Base-by-base conservation (phyloP, 2,329 filamentous ascomycete genomes). In the Fusarium papillatum region DNA sequence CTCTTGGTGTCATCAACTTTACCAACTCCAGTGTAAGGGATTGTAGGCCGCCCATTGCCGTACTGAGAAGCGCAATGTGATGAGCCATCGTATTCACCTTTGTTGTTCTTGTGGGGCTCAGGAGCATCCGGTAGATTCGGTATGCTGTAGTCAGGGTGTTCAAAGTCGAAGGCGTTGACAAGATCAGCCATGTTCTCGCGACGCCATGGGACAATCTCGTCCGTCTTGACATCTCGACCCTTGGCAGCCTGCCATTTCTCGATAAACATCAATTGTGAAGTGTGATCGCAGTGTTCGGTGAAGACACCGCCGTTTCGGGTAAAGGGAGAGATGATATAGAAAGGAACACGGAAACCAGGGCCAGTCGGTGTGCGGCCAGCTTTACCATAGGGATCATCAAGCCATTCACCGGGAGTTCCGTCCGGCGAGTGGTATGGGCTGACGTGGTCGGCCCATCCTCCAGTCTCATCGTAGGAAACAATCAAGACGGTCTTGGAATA, bases 381-480 rank as follows among this genome's bases (percentile, higher is more conserved):
- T 61, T 39, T 11, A 14, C 57, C 57, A 14, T 61, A 61, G 5
- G 59, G 59, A 29, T 61, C 59, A 14, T 61, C 59, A 13, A 61
- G 81, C 88, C 89, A 90, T 76, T 90, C 88, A 5, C 88, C 89
- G 0, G 86, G 74, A 0, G 88, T 90, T 31, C 85, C 87, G 7
- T 83, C 79, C 13, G 88, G 87, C 0, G 88, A 85, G 66, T 88
- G 85, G 74, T 86, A 87, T 0, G 88, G 89, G n/a, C 83, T 81
- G 4, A 90, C 88, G 69, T 90, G 88, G 69, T 91, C 89, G 16
- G 88, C 88, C 80, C 85, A 90, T 34, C 89, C 89, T 55, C 89
- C 89, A 4, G 87, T 87, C 79, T 91, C 87, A 84, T 80, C 74
- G 34, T 79, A 82, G 34, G 82, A 87, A 77, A 87, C 72, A 86